These are phyloP conservation scores for Wallacemonas sp. DNA, from an alignment of 208 protist species.

Conservation along the genomic window DNA sequence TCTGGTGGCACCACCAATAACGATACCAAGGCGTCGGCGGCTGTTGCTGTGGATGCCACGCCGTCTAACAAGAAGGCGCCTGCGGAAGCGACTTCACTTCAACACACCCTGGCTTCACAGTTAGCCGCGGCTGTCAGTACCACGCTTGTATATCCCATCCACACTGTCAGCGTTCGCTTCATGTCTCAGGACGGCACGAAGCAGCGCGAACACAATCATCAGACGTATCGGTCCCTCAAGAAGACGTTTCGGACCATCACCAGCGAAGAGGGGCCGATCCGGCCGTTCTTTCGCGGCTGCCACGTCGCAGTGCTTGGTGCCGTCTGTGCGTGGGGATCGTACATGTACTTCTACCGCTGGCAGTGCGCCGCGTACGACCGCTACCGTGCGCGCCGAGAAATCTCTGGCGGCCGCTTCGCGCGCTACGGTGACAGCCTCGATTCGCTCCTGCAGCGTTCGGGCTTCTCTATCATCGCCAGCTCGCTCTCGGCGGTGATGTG, in stretches of 20 bases:
- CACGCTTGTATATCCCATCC: conserved; percentile 69
- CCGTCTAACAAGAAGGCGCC: no score
- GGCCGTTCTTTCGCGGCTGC: conserved; percentile 51
- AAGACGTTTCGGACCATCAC: conserved; percentile 32
- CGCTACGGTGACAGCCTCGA: conserved; percentile 19
- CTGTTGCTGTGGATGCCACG: no score
- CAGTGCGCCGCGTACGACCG: conserved; percentile 29
- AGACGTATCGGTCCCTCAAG: conserved; percentile 40
- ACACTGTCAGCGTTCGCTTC: conserved; percentile 78
- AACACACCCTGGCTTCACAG: conserved; percentile 54
- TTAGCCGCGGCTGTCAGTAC: conserved; percentile 43
- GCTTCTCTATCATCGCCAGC: conserved; percentile 67
- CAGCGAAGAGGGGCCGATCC: conserved; percentile 46
- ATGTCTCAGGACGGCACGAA: conserved; percentile 76
- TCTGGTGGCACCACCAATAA: no score
- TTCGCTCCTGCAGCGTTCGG: conserved; percentile 50
- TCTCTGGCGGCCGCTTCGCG: background rate
- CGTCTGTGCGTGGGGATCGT: conserved; percentile 65
- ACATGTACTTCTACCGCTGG: conserved; percentile 86
- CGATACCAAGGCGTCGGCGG: no score
- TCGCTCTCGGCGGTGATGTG: conserved; percentile 56
- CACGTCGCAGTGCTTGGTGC: conserved; percentile 57
- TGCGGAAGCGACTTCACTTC: no score
- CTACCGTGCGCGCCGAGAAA: conserved; percentile 3
- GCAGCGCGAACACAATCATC: conserved; percentile 57